Base-by-base conservation (phyloP, 352 stramenopile genomes). In the Phytophthora pisi region DNA sequence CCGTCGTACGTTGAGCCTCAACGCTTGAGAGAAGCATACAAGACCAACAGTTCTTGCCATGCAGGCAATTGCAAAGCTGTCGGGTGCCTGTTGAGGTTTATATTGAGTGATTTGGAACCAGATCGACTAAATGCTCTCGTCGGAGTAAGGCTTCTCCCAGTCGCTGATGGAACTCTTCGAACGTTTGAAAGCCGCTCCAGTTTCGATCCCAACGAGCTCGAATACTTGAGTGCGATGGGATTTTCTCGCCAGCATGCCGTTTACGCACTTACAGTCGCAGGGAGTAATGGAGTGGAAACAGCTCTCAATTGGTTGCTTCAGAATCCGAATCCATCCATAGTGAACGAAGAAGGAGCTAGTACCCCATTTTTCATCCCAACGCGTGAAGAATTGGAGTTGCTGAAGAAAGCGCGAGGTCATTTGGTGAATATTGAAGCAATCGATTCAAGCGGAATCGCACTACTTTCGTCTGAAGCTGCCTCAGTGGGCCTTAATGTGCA, bases 291-390 rank as follows among this genome's bases (percentile, higher is more conserved):
- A 42, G 64, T 89, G n/a, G 79, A 91, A 70, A 68, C 55, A 20
- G 83, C 80, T 11, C 62, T 92, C 5, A 88, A 90, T 60, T 92
- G 82, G 82, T 55, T 92, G 31, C 72, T 92, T 53, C 72, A 86
- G 31, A 80, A 88, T 72, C 75, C 79, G 23, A 77, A 83, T 58
- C 69, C 77, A 40, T 76, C 72, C 43, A 38, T 70, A 20, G 61
- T 52, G 63, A 68, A 57, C 30, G 43, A 43, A 58, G 49, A 73
- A 66, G 50, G 62, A 51, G 15, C 30, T 15, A 64, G 16, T n/a
- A 53, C 28, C 10, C 51, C 58, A 49, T 87, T 82, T 64, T 78
- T 82, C 11, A 82, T 90, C 26, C 78, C 79, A 15, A 86, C 43
- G 11, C 64, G 42, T 20, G 74, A 84, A 50, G 78, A 90, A 53